Conservation (phyloP, 768 basidiomycete species). For the Tylopilus sp. region DNA sequence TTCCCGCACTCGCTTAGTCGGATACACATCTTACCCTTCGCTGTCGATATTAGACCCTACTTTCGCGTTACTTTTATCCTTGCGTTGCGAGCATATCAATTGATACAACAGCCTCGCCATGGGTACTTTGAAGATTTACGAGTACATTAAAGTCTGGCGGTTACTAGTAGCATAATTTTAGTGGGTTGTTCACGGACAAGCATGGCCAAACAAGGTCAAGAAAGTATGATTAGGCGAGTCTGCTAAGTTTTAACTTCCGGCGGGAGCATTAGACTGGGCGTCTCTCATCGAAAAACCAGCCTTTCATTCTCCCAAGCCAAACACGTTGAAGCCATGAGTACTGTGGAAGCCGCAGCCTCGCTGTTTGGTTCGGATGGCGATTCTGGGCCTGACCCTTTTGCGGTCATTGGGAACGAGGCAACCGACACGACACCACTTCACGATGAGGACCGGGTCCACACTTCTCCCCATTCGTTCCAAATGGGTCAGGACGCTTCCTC, state of each 20-base stretch:
- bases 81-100: constrained; percentile 4
- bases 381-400: constrained; percentile 59
- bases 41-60: constrained; percentile 29
- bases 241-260: not conserved
- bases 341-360: constrained; percentile 75
- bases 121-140: constrained; percentile 1
- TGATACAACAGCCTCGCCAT: not conserved
- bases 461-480: constrained; percentile 22
- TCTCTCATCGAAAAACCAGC: constrained; percentile 15
- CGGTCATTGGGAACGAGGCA: constrained; percentile 46
- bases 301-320: constrained; percentile 8
- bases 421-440: constrained; percentile 29
- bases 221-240: constrained; percentile 8
- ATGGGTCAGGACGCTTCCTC: constrained; percentile 39
- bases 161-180: constrained; percentile 27
- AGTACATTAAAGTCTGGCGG: constrained; percentile 15
- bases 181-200: constrained; percentile 13
- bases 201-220: constrained; percentile 26
- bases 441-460: constrained; percentile 21
- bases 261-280: not conserved
- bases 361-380: constrained; percentile 69
- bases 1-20: constrained; percentile 21
- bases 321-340: constrained; percentile 50
- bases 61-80: constrained; percentile 20
- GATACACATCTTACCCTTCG: constrained; percentile 24